Percentiles rank a stretch among this genome's conserved stretches.
These are phyloP conservation scores for Lathyrus tuberosus DNA, from an alignment of 306 rosid species.

Conservation along the genomic window DNA sequence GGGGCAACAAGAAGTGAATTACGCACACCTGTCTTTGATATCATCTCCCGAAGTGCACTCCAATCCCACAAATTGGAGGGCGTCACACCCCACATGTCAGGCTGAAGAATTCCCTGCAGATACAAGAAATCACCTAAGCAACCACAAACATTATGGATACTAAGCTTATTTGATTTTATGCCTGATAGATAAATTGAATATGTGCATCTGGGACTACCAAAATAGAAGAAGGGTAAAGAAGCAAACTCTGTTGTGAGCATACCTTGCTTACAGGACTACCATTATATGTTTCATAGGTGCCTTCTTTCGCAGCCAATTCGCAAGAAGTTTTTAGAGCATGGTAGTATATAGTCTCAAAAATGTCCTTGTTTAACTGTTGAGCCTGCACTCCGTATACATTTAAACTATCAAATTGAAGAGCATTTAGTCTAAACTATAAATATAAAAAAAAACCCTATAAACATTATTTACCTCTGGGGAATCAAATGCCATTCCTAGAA, in stretches of 20 bases:
- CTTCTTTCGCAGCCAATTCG: slow-evolving; percentile 76
- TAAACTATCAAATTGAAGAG: slow-evolving; percentile 22
- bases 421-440: slow-evolving; percentile 13
- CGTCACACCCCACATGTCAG: slow-evolving; percentile 83
- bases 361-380: slow-evolving; percentile 88
- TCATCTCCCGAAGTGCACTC: slow-evolving; percentile 59
- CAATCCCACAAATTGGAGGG: slow-evolving; percentile 84
- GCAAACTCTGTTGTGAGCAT: slow-evolving; percentile 3
- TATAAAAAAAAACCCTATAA: background rate
- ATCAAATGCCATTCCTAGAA: slow-evolving; percentile 95
- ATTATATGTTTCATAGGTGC: slow-evolving; percentile 74
- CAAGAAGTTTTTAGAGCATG: slow-evolving; percentile 77
- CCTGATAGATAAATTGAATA: background rate
- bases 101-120: slow-evolving; percentile 81
- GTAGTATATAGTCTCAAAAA: slow-evolving; percentile 90
- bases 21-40: slow-evolving; percentile 62
- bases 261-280: slow-evolving; percentile 94
- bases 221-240: background rate
- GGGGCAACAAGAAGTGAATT: slow-evolving; percentile 93
- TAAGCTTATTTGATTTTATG: background rate
- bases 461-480: slow-evolving; percentile 74
- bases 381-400: slow-evolving; percentile 57
- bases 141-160: background rate
- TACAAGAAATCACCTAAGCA: slow-evolving; percentile 16
- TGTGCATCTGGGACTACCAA: background rate